Conservation (phyloP, 2,329 filamentous ascomycete species). For the Aspergillus novoparasiticus region DNA sequence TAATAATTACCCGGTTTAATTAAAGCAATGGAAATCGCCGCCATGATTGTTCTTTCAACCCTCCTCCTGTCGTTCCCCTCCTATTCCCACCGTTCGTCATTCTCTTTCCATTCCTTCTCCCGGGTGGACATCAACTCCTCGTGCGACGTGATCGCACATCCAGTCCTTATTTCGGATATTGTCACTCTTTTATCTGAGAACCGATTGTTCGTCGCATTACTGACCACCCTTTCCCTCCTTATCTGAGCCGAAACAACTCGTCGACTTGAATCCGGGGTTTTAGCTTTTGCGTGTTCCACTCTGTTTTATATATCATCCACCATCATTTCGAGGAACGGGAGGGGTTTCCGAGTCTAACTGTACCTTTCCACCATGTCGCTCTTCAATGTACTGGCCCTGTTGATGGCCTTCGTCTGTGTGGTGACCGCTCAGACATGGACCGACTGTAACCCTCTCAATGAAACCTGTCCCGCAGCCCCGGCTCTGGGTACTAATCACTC, state of each 20-base stretch:
- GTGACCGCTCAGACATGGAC: conserved; percentile 71
- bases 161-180: conserved; percentile 24
- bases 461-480: conserved; percentile 69
- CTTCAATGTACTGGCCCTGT: conserved; percentile 29
- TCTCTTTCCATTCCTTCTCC: conserved; percentile 12
- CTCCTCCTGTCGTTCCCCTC: conserved; percentile 13
- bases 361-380: conserved; percentile 26
- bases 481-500: conserved; percentile 66
- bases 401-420: conserved; percentile 31
- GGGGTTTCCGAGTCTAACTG: conserved; percentile 5
- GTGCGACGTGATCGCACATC: conserved; percentile 33
- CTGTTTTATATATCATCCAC: not conserved
- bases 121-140: conserved; percentile 19
- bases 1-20: conserved; percentile 10
- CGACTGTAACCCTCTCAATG: conserved; percentile 74
- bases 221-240: conserved; percentile 1
- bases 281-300: conserved; percentile 1
- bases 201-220: not conserved
- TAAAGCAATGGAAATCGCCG: conserved; percentile 9
- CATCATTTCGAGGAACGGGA: not conserved
- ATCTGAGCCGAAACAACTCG: conserved; percentile 18
- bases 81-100: conserved; percentile 2
- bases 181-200: conserved; percentile 17
- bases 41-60: conserved; percentile 2
- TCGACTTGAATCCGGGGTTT: conserved; percentile 22